Conservation (phyloP, 2,329 filamentous ascomycete species). For the Aureobasidium sp. region DNA sequence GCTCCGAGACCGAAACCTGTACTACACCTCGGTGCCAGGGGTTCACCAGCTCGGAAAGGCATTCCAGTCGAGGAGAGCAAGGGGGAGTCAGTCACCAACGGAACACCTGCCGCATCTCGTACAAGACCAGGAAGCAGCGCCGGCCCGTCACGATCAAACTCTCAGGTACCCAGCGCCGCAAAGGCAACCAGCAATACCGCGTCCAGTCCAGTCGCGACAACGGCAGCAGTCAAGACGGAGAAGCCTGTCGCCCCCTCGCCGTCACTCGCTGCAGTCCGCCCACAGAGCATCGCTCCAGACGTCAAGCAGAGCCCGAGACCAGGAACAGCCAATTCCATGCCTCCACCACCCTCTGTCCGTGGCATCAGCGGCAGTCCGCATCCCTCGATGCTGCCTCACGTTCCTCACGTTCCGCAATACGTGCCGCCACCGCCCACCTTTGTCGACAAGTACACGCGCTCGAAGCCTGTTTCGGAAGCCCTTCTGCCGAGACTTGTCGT, state of each 20-base stretch:
- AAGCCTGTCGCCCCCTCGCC: constrained; percentile 33
- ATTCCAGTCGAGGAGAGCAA: constrained; percentile 48
- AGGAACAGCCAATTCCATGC: constrained; percentile 27
- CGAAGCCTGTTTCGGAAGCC: constrained; percentile 44
- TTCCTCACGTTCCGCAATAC: constrained; percentile 15
- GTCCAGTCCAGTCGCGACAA: constrained; percentile 20
- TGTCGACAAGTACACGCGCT: constrained; percentile 23
- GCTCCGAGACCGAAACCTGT: constrained; percentile 42
- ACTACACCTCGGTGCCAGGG: constrained; percentile 29
- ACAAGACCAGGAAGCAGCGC: constrained; percentile 24
- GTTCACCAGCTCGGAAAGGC: constrained; percentile 35
- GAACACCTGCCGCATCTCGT: constrained; percentile 19
- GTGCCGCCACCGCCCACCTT: constrained; percentile 13
- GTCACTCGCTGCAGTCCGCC: constrained; percentile 31
- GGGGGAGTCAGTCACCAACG: constrained; percentile 41
- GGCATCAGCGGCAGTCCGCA: constrained; percentile 34
- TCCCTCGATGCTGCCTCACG: constrained; percentile 27
- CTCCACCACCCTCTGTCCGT: constrained; percentile 29
- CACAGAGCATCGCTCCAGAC: constrained; percentile 29
- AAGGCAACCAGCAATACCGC: constrained; percentile 12
- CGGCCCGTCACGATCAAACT: constrained; percentile 23
- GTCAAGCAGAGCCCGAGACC: constrained; percentile 14
- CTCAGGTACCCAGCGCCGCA: constrained; percentile 3
- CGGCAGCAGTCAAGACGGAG: constrained; percentile 34
- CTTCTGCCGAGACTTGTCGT: constrained; percentile 59